These are phyloP conservation scores for Pseudoscleropodium purum DNA, from an alignment of 225 moss, liverwort and hornwort genomes.

Conservation along the genomic window DNA sequence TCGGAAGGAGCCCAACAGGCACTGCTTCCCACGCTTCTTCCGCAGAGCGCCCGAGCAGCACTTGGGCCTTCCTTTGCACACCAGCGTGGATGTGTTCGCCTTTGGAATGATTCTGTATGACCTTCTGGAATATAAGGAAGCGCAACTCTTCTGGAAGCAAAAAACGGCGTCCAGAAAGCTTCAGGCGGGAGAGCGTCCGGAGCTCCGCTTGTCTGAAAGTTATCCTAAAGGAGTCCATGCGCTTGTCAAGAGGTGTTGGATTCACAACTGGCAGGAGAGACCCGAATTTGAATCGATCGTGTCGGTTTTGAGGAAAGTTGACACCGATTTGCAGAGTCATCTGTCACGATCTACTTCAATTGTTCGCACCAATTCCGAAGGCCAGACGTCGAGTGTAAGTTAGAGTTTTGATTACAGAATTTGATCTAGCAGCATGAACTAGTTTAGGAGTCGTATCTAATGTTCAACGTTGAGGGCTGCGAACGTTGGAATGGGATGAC, in stretches of 20 bases:
- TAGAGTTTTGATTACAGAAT: background rate
- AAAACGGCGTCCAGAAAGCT: slow-evolving; percentile 8
- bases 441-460: no score
- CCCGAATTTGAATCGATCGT: slow-evolving; percentile 20
- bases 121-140: slow-evolving; percentile 1
- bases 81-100: slow-evolving; percentile 18
- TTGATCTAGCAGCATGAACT: background rate
- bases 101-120: slow-evolving; percentile 33
- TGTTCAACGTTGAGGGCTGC: background rate
- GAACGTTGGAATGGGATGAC: background rate
- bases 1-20: background rate
- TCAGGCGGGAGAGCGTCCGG: slow-evolving; percentile 13
- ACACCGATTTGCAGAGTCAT: background rate
- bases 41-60: slow-evolving; percentile 26
- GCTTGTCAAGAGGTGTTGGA: slow-evolving; percentile 16
- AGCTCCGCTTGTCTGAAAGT: background rate
- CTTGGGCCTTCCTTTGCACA: background rate
- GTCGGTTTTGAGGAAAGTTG: background rate
- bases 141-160: slow-evolving; percentile 11
- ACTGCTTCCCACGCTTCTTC: background rate
- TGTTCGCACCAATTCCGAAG: background rate
- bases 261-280: background rate
- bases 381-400: background rate
- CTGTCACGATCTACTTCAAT: background rate
- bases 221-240: slow-evolving; percentile 4